Evolutionary conservation across 306 rosid genomes (phyloP).

Genomic region (Lotus japonicus): DNA sequence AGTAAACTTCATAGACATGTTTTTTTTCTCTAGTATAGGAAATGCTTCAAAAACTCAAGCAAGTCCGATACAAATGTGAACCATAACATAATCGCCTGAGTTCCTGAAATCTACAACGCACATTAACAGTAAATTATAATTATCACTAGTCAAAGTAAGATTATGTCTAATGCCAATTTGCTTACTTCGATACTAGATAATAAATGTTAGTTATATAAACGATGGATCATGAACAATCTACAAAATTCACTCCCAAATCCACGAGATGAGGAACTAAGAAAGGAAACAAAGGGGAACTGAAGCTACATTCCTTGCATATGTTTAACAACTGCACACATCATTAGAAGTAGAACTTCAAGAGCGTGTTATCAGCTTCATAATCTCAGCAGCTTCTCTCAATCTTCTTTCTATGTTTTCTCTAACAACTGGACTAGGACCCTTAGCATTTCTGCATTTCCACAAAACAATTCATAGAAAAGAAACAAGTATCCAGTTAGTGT

Average conservation of each 20-base stretch:
- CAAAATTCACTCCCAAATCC: conserved; percentile 10
- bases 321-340: neutral
- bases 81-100: no score
- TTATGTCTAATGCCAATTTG: no score
- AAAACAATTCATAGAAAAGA: neutral
- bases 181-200: no score
- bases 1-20: no score
- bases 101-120: no score
- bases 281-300: neutral
- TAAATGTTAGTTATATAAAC: neutral
- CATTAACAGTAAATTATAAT: no score
- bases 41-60: no score
- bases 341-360: conserved; percentile 1
- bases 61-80: no score
- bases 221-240: neutral
- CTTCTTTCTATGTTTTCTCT: conserved; percentile 59
- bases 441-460: conserved; percentile 69
- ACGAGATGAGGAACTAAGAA: conserved; percentile 24
- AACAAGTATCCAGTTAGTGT: neutral
- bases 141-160: no score
- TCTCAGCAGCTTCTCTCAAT: conserved; percentile 62
- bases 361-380: conserved; percentile 42
- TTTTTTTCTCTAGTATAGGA: no score
- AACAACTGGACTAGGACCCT: conserved; percentile 25
- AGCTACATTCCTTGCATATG: neutral